Conservation (phyloP, 306 rosid species). For the Rosa multiflora region DNA sequence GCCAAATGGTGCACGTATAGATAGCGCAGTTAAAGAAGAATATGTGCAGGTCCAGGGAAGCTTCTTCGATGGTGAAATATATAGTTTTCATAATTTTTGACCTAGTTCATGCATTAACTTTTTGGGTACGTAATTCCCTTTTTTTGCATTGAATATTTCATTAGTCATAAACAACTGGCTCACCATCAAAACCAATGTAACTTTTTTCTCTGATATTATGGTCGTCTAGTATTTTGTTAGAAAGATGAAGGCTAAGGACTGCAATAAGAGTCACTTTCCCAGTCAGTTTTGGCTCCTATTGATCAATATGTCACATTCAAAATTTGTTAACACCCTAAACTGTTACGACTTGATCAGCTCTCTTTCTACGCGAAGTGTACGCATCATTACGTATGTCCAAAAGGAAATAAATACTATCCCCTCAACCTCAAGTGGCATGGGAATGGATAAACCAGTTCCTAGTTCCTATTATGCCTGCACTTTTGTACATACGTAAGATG, state of each 20-base stretch:
- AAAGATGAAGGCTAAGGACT: not conserved
- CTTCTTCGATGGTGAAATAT: not conserved
- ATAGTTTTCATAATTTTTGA: too few species aligned
- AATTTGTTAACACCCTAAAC: not conserved
- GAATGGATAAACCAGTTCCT: not conserved
- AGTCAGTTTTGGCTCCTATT: not conserved
- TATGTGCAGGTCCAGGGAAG: not conserved
- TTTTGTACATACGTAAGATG: not conserved
- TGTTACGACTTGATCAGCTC: too few species aligned
- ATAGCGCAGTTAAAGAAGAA: too few species aligned
- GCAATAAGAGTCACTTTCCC: not conserved
- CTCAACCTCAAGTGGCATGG: not conserved
- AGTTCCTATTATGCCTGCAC: not conserved
- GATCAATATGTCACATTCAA: not conserved
- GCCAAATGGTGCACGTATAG: not conserved
- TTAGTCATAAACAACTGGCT: not conserved
- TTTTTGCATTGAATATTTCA: too few species aligned
- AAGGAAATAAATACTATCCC: not conserved
- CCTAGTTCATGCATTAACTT: not conserved
- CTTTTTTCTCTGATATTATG: too few species aligned
- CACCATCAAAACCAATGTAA: too few species aligned
- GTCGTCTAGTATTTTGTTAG: not conserved
- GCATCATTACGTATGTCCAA: not conserved
- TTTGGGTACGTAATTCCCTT: too few species aligned
- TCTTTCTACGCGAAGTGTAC: not conserved